Conservation (phyloP, 2,329 filamentous ascomycete species). For the Hymenoscyphus infarciens region DNA sequence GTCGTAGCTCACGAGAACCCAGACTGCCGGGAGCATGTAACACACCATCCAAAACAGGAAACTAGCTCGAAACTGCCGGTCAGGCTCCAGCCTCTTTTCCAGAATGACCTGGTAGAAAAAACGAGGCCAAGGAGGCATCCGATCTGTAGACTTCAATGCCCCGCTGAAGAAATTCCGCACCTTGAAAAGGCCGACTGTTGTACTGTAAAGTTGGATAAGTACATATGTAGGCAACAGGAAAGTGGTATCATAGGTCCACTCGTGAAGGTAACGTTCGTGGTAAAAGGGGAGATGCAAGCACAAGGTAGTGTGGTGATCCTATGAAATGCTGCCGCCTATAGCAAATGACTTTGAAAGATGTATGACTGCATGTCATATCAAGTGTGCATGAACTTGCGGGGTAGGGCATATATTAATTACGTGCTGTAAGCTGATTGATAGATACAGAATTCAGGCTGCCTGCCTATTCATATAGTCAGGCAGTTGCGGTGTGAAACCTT, state of each 20-base stretch:
- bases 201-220: not conserved
- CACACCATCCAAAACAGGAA: not conserved
- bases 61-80: not conserved
- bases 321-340: not conserved
- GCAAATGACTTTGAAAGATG: conserved; percentile 1
- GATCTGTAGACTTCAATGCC: not conserved
- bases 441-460: not conserved
- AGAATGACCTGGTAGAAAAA: not conserved
- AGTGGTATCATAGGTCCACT: not conserved
- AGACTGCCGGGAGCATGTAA: too few relatives aligned
- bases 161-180: not conserved
- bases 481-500: not conserved
- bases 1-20: too few relatives aligned
- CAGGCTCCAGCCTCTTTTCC: not conserved
- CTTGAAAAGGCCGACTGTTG: not conserved
- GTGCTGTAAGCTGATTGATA: conserved; percentile 6
- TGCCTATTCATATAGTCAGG: not conserved
- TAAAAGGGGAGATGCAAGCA: not conserved
- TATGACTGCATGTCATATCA: conserved; percentile 6
- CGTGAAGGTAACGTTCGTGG: not conserved
- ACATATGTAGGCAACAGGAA: not conserved
- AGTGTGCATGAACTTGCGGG: conserved; percentile 3
- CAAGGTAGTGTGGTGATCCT: conserved; percentile 1
- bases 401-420: conserved; percentile 1
- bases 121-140: not conserved